Conservation (phyloP, 805 yeast genomes). For the Naumovozyma dairenensis region DNA sequence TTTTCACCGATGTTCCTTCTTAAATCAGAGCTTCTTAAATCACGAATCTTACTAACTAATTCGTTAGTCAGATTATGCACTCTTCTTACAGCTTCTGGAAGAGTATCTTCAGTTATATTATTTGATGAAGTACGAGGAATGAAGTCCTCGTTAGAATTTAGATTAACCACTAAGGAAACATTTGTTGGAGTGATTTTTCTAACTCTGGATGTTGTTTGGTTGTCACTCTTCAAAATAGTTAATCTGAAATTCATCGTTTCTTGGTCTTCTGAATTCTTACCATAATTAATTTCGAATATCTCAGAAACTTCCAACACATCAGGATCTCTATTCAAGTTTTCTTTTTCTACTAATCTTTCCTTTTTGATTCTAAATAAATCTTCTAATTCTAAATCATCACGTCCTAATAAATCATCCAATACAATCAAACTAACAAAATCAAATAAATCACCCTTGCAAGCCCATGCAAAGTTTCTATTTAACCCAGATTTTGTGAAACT, state of each 20-base stretch:
- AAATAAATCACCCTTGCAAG: slow-evolving; percentile 18
- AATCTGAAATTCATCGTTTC: slow-evolving; percentile 13
- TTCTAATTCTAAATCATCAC: slow-evolving; percentile 19
- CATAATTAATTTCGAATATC: slow-evolving; percentile 14
- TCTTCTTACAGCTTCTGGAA: slow-evolving; percentile 11
- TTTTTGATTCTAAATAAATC: slow-evolving; percentile 17
- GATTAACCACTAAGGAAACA: slow-evolving; percentile 12
- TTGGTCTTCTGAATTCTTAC: slow-evolving; percentile 6
- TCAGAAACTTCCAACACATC: slow-evolving; percentile 16
- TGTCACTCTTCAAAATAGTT: slow-evolving; percentile 12
- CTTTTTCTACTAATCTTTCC: slow-evolving; percentile 6
- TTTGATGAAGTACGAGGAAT: slow-evolving; percentile 2
- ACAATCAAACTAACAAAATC: slow-evolving; percentile 19
- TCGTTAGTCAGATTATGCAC: slow-evolving; percentile 16
- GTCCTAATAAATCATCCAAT: slow-evolving; percentile 16
- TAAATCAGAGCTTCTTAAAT: slow-evolving; percentile 18
- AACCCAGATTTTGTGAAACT: slow-evolving; percentile 24
- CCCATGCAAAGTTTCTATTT: slow-evolving; percentile 25
- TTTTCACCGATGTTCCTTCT: slow-evolving; percentile 26
- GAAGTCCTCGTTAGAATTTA: slow-evolving; percentile 12
- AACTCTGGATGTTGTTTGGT: slow-evolving; percentile 12
- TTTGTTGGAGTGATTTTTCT: slow-evolving; percentile 8
- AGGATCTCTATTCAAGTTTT: slow-evolving; percentile 5
- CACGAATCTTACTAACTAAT: slow-evolving; percentile 10
- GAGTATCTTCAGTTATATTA: slow-evolving; percentile 1